These are phyloP conservation scores for Vararia minispora DNA, from an alignment of 768 basidiomycete species.

Conservation along the genomic window DNA sequence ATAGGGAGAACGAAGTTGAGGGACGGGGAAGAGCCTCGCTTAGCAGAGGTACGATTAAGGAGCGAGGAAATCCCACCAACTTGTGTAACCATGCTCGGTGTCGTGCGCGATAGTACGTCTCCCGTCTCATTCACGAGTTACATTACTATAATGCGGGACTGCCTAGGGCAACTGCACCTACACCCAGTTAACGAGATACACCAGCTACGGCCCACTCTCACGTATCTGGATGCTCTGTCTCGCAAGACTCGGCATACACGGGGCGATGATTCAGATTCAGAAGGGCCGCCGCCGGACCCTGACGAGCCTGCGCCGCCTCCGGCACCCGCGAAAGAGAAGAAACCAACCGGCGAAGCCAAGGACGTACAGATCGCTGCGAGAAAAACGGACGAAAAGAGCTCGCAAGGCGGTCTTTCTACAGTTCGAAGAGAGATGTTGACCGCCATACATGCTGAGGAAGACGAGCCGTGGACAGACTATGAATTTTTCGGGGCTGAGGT, in stretches of 20 bases:
- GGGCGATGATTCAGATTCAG: conserved; percentile 51
- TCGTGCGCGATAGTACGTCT: conserved; percentile 55
- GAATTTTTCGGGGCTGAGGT: conserved; percentile 60
- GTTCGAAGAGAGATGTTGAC: conserved; percentile 70
- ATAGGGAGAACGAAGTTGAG: conserved; percentile 18
- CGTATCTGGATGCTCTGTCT: conserved; percentile 65
- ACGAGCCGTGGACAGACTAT: conserved; percentile 64
- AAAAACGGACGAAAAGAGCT: conserved; percentile 48
- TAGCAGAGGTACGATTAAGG: conserved; percentile 58
- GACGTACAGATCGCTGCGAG: conserved; percentile 73
- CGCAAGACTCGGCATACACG: conserved; percentile 43
- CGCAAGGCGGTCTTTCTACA: conserved; percentile 56
- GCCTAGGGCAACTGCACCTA: conserved; percentile 56
- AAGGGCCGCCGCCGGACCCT: conserved; percentile 71
- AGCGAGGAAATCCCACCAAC: conserved; percentile 61
- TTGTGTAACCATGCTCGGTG: conserved; percentile 65
- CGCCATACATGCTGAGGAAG: conserved; percentile 64
- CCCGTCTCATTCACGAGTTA: not conserved
- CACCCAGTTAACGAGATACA: conserved; percentile 72
- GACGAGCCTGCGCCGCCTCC: conserved; percentile 49
- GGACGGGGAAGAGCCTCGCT: conserved; percentile 27
- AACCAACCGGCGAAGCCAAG: conserved; percentile 43
- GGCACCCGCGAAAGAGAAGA: conserved; percentile 47
- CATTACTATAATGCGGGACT: conserved; percentile 11
- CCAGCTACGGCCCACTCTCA: conserved; percentile 74